Conservation (phyloP, 1,284 basidiomycete species). For the Coniophora puteana region DNA sequence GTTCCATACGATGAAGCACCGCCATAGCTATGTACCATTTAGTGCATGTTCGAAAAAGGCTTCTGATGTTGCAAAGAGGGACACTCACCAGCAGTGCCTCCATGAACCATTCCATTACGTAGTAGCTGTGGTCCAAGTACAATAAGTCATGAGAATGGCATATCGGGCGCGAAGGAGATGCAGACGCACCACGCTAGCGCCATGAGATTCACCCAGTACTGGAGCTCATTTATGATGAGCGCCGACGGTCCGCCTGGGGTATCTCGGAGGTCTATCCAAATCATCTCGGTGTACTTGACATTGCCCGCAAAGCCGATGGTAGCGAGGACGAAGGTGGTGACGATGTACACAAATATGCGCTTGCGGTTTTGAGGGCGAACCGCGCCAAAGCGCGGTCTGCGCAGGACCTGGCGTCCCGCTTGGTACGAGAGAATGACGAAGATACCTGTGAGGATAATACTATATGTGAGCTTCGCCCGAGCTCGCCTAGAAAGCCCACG, state of each 20-base stretch:
- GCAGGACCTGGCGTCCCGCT: slow-evolving; percentile 10
- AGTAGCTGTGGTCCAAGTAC: slow-evolving; percentile 15
- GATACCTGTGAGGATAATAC: slow-evolving; percentile 12
- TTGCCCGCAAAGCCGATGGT: slow-evolving; percentile 28
- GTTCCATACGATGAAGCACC: slow-evolving; percentile 25
- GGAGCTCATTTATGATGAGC: slow-evolving; percentile 21
- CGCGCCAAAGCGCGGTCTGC: slow-evolving; percentile 1
- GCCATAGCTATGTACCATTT: slow-evolving; percentile 18
- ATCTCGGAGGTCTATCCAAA: slow-evolving; percentile 29
- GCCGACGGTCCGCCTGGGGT: slow-evolving; percentile 18
- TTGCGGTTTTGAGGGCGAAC: slow-evolving; percentile 1
- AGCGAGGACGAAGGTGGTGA: slow-evolving; percentile 26
- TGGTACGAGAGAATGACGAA: slow-evolving; percentile 20
- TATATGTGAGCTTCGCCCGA: not conserved
- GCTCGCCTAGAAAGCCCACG: no score
- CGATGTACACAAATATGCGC: slow-evolving; percentile 18
- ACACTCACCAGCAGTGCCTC: slow-evolving; percentile 18
- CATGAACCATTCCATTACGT: slow-evolving; percentile 25
- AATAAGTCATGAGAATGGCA: not conserved
- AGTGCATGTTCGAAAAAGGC: not conserved
- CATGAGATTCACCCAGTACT: slow-evolving; percentile 21
- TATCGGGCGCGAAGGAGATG: not conserved
- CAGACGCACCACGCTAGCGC: slow-evolving; percentile 22
- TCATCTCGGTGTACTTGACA: slow-evolving; percentile 27
- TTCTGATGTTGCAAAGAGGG: not conserved